Conservation (phyloP, 305 asterid genomes). For the Striga hermonthica region DNA sequence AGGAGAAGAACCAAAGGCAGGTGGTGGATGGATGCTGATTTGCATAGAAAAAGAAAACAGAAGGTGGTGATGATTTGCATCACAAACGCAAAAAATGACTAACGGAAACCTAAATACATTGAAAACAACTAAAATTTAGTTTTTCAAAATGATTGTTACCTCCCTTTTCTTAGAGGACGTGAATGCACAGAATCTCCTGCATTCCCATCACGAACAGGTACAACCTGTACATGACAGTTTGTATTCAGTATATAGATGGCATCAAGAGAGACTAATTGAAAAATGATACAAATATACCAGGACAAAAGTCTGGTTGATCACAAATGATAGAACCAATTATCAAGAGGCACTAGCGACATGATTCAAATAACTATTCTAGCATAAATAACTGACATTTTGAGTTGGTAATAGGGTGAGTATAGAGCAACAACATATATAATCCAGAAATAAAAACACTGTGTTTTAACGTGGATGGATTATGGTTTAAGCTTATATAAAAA, state of each 20-base stretch:
- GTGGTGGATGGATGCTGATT: conserved; percentile 96
- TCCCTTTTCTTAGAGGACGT: conserved; percentile 42
- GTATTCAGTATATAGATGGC: conserved; percentile 28
- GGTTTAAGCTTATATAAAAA: conserved; percentile 4
- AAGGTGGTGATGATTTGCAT: neutral
- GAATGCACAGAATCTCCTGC: conserved; percentile 52
- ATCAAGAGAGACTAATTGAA: conserved; percentile 24
- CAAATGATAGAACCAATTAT: conserved; percentile 20
- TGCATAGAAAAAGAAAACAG: no score
- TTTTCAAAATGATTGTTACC: conserved; percentile 34
- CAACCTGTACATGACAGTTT: conserved; percentile 44
- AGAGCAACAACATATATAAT: neutral
- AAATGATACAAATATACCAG: conserved; percentile 15
- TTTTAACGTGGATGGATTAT: neutral
- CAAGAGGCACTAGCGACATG: conserved; percentile 14
- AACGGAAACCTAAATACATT: conserved; percentile 18
- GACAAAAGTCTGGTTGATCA: conserved; percentile 4
- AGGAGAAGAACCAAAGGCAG: conserved; percentile 97
- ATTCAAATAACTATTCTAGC: conserved; percentile 19
- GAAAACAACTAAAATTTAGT: conserved; percentile 11
- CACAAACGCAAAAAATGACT: neutral
- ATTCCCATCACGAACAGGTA: conserved; percentile 48
- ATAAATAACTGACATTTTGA: neutral
- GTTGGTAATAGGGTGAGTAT: neutral
- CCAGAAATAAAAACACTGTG: conserved; percentile 20